Evolutionary conservation across 305 asterid species (phyloP), one percentile per base, ranked within the genome.

Genomic region (Euphrasia arctica): DNA sequence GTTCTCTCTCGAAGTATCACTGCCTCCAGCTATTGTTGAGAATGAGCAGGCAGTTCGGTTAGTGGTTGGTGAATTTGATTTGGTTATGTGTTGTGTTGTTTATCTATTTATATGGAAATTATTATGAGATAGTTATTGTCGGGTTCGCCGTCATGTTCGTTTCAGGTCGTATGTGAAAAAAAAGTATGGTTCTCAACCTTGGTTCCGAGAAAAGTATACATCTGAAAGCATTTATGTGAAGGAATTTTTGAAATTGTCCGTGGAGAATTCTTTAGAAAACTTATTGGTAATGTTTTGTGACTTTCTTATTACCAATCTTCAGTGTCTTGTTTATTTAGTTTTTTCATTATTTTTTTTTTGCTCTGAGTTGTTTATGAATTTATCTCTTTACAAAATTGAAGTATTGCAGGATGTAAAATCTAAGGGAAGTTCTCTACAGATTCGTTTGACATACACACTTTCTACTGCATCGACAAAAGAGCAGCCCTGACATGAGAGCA

Each of bases 11-110:
- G 95, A 86, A 72, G 84, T 86, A 61, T 83, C 95, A 2, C 42
- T 89, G 43, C 98, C 98, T 10, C 78, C 78, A 32, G 41, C 41
- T 72, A 76, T 91, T 42, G 65, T 70, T 18, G 90, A 86, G 70
- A 86, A 89, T 62, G 96, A 88, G 63, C 76, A 79, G 66, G 78
- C 85, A 39, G 73, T 85, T 67, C 69, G 91, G 98, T 91, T 71
- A 75, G 89, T 73, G 67, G 67, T 60, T 64, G 7, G 2, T 54
- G 66, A 67, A 48, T 64, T 60, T 48, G 31, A 48, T 62, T 65
- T 70, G 60, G 41, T 52, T 36, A 36, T 61, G 47, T 28, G 25
- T 29, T 45, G 49, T 14, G 48, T 8, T 47, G 59, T 1, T 5
- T 29, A 29, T 62, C 50, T 25, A n/a, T 13, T 65, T 67, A 27